Base-by-base conservation (phyloP, 116 monocot species). In the Papilionanthe hybrid region DNA sequence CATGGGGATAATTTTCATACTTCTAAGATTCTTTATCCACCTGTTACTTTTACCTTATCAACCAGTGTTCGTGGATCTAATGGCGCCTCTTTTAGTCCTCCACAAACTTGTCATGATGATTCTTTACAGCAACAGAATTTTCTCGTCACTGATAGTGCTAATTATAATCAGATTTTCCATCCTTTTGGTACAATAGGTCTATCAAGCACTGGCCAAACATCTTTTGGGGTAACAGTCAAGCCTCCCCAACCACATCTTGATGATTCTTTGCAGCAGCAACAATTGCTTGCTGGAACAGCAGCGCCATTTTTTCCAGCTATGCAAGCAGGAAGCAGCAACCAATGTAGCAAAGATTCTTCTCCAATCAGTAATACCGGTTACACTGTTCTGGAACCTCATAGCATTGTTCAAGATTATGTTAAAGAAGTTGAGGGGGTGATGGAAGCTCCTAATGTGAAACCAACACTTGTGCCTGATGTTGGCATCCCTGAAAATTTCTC, bases 191-290 rank as follows among this genome's bases (percentile, higher is more conserved):
- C 69, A 42, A 79, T 65, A 42, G 78, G 81, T 22, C 60, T 86
- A 68, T 69, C 85, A 18, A 41, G 47, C 82, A 77, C 84, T 48
- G 45, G 77, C 66, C 82, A 83, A 67, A 29, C 72, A 55, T 55
- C 84, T 23, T 75, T 85, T 81, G 90, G 72, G 27, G 11, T 77
- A 42, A 69, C 76, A 9, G 19, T 66, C 30, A 76, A 82, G 81
- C 77, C 55, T 37, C 65, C 75, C 47, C 85, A 66, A 0, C 45
- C 83, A 7, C 80, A 67, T 47, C 23, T 55, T 42, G 78, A 81
- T 0, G 82, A 79, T n/a, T 30, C 55, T 56, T 55, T 63, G 63
- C 86, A 77, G 22, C 43, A 44, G 18, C 44, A 29, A 29, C 72
- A 55, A 30, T 63, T 79, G 56, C 79, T 75, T n/a, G 79, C 78